A percentile compares a stretch with the other conserved stretches of the same genome.
phyloP scores from a whole-genome alignment of 441 rosid genomes.

The Gossypium aridum region DNA sequence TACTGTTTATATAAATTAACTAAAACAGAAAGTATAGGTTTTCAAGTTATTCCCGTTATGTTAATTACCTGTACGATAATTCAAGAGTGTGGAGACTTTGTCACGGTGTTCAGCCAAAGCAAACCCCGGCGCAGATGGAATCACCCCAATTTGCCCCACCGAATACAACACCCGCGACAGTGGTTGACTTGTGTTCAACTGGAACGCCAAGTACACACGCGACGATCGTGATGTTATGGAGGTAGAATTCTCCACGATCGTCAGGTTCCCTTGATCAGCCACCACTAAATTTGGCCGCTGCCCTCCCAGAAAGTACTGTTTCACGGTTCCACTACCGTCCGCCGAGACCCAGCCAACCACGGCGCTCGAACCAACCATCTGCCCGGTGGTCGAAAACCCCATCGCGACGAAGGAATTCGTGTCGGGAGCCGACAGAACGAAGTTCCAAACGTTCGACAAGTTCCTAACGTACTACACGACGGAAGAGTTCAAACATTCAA shows the following conservation, averaged over 20 bases:
- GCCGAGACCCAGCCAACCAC: slow-evolving; percentile 69
- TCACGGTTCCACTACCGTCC: slow-evolving; percentile 22
- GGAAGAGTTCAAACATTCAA: background rate
- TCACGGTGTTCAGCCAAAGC: slow-evolving; percentile 42
- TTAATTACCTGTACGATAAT: slow-evolving; percentile 58
- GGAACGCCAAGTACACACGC: slow-evolving; percentile 57
- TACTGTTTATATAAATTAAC: too few relatives aligned
- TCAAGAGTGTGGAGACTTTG: slow-evolving; percentile 36
- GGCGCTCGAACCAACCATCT: slow-evolving; percentile 72
- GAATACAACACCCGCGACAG: slow-evolving; percentile 46
- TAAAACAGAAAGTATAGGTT: background rate
- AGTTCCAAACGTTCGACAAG: slow-evolving; percentile 50
- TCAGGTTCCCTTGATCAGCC: slow-evolving; percentile 50
- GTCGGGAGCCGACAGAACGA: slow-evolving; percentile 57
- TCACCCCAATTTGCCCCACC: slow-evolving; percentile 37
- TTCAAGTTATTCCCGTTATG: background rate
- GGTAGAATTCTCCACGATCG: slow-evolving; percentile 23
- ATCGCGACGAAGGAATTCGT: slow-evolving; percentile 43
- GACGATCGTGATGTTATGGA: slow-evolving; percentile 37
- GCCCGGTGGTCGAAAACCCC: slow-evolving; percentile 59
- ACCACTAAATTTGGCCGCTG: slow-evolving; percentile 31
- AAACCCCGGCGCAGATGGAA: slow-evolving; percentile 42
- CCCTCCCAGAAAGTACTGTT: slow-evolving; percentile 50
- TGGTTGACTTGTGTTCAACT: slow-evolving; percentile 39
- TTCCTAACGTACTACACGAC: slow-evolving; percentile 40